These are phyloP conservation scores for Fusarium denticulatum DNA, from an alignment of 2,329 filamentous ascomycete genomes.

Conservation along the genomic window DNA sequence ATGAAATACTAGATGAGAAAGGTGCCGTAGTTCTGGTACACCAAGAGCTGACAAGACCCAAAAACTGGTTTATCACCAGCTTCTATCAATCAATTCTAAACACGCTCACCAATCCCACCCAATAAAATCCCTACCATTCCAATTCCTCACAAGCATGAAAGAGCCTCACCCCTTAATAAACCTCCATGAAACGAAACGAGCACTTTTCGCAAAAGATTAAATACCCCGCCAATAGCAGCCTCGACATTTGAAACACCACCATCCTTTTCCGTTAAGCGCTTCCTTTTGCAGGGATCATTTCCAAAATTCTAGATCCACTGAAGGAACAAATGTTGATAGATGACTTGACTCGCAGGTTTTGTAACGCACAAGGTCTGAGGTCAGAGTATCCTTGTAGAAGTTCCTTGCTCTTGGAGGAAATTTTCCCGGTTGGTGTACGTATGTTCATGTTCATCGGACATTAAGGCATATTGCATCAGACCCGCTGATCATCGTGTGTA, in stretches of 20 bases:
- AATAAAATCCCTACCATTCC: not conserved
- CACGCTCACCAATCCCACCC: not conserved
- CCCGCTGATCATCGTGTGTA: not conserved
- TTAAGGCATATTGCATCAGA: slow-evolving; percentile 21
- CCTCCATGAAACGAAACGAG: slow-evolving; percentile 24
- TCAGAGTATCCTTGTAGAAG: too few relatives aligned
- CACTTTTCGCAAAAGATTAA: not conserved
- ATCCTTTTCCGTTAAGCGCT: slow-evolving; percentile 20
- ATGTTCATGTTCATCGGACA: slow-evolving; percentile 1
- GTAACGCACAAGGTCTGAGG: slow-evolving; percentile 13
- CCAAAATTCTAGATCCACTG: not conserved
- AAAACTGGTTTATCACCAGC: not conserved
- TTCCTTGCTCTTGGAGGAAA: not conserved
- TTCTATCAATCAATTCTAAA: not conserved
- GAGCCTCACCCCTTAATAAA: slow-evolving; percentile 17
- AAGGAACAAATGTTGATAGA: not conserved
- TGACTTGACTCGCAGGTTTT: not conserved
- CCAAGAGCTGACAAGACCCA: not conserved
- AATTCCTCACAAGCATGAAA: not conserved
- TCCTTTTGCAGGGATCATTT: not conserved
- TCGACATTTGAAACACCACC: slow-evolving; percentile 30
- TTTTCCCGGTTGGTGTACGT: slow-evolving; percentile 1
- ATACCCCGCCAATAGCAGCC: slow-evolving; percentile 28
- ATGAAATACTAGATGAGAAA: not conserved
- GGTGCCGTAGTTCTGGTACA: rapidly evolving